These are phyloP conservation scores for Torrubiella hemipterigena DNA, from an alignment of 2,329 filamentous ascomycete species.

Conservation along the genomic window DNA sequence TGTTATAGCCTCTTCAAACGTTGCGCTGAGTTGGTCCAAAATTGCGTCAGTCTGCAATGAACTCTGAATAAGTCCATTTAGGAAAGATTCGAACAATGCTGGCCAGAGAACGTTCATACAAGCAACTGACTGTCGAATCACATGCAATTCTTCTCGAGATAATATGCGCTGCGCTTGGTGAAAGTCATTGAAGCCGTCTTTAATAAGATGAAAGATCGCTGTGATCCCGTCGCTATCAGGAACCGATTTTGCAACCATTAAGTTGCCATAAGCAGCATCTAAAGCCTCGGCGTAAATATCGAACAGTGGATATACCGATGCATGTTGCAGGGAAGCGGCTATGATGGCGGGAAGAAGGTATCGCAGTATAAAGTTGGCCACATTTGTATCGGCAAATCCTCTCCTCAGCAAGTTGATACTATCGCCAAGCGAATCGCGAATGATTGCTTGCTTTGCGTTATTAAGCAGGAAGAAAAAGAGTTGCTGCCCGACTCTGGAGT, in stretches of 20 bases:
- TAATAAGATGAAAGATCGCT: too few species aligned
- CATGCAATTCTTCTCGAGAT: constrained; percentile 13
- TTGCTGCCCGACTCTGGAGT: constrained; percentile 30
- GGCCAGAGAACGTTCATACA: constrained; percentile 19
- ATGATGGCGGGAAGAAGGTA: constrained; percentile 45
- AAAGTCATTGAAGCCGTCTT: neutral
- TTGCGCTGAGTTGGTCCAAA: neutral
- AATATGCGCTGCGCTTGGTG: constrained; percentile 9
- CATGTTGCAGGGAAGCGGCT: constrained; percentile 19
- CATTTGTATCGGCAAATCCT: constrained; percentile 32
- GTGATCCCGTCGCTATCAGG: too few species aligned
- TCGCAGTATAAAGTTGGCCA: constrained; percentile 34
- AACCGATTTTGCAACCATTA: too few species aligned
- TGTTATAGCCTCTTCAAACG: neutral
- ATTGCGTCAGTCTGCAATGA: neutral
- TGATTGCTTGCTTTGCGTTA: constrained; percentile 43
- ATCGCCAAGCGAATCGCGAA: constrained; percentile 32
- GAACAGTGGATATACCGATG: constrained; percentile 33
- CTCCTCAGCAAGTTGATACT: constrained; percentile 32
- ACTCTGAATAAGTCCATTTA: too few species aligned
- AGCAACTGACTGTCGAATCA: constrained; percentile 15
- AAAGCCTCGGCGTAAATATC: constrained; percentile 37
- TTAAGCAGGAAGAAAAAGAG: constrained; percentile 47
- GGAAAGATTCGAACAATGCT: too few species aligned
- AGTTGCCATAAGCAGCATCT: too few species aligned